Conservation (phyloP, 768 basidiomycete species). For the Fomitopsis pulvina region DNA sequence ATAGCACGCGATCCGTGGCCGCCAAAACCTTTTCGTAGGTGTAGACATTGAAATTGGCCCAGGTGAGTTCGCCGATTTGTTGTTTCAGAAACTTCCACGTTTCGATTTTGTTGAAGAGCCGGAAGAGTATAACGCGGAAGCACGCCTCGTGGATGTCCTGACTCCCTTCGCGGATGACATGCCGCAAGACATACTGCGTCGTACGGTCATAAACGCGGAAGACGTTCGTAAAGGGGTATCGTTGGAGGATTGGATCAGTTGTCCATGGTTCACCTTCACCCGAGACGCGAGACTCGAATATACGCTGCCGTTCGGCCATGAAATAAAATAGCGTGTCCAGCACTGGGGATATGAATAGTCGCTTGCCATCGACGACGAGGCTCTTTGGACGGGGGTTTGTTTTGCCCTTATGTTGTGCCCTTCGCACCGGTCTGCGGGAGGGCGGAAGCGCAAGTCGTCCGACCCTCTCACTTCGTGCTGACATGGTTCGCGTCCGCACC, state of each 20-base stretch:
- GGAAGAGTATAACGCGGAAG: conserved; percentile 70
- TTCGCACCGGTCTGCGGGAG: too few relatives aligned
- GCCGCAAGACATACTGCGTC: conserved; percentile 59
- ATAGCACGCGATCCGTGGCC: conserved; percentile 35
- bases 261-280: conserved; percentile 47
- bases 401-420: background rate
- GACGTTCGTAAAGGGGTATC: conserved; percentile 64
- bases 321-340: conserved; percentile 26
- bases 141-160: conserved; percentile 54
- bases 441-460: too few relatives aligned
- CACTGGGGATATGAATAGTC: conserved; percentile 18
- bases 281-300: conserved; percentile 22
- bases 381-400: conserved; percentile 4
- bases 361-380: conserved; percentile 18
- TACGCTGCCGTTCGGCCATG: conserved; percentile 25
- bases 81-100: conserved; percentile 60
- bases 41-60: conserved; percentile 47
- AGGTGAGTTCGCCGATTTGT: conserved; percentile 53
- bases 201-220: conserved; percentile 69
- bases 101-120: conserved; percentile 60
- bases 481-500: too few relatives aligned
- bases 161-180: conserved; percentile 66
- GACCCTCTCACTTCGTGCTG: too few relatives aligned
- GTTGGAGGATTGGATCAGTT: conserved; percentile 46
- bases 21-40: conserved; percentile 49